These are phyloP conservation scores for Haberlea rhodopensis DNA, from an alignment of 257 asterid species.

Conservation along the genomic window DNA sequence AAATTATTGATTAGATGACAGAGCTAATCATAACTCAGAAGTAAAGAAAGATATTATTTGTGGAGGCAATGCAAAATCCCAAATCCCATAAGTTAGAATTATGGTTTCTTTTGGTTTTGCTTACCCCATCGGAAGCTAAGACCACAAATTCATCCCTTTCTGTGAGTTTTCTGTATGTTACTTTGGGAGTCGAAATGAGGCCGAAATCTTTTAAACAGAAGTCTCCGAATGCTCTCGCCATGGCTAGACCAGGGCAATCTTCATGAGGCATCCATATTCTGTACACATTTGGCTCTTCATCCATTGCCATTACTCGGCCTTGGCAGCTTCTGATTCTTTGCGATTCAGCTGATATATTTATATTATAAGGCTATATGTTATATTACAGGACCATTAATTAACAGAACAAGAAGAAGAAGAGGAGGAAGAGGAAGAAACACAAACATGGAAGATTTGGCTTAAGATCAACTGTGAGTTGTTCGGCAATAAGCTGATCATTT, in stretches of 20 bases:
- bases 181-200: conserved; percentile 70
- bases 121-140: conserved; percentile 92
- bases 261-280: conserved; percentile 90
- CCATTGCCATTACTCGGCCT: conserved; percentile 85
- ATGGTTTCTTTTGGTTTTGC: conserved; percentile 1
- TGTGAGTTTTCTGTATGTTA: conserved; percentile 54
- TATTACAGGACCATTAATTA: no score
- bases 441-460: conserved; percentile 81
- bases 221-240: conserved; percentile 93
- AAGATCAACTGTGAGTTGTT: conserved; percentile 80
- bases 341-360: conserved; percentile 48
- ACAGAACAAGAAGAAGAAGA: neutral
- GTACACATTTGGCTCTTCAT: conserved; percentile 68
- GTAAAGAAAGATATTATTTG: no score
- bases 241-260: conserved; percentile 92
- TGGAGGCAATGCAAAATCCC: no score
- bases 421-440: conserved; percentile 10
- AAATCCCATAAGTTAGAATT: no score
- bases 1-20: neutral
- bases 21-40: neutral
- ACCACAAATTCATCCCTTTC: conserved; percentile 74
- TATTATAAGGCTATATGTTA: neutral
- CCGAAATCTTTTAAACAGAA: conserved; percentile 85
- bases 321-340: conserved; percentile 48
- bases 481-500: conserved; percentile 44